Evolutionary conservation across 768 basidiomycete species (phyloP), one percentile per base, ranked within the genome.

Genomic region (Lactarius hengduanensis): DNA sequence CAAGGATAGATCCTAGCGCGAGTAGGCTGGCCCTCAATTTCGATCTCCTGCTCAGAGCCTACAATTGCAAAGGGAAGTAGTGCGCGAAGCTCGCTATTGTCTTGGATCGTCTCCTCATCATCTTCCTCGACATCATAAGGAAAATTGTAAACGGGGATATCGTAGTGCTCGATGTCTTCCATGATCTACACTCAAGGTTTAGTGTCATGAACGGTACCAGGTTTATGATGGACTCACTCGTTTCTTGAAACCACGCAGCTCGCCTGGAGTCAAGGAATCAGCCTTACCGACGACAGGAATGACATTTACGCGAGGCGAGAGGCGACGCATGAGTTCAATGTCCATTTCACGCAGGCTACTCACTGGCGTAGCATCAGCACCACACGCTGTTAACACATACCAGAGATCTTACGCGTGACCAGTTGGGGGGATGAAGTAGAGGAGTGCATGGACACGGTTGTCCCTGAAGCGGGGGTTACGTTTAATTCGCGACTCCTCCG

Each of bases 121-220:
- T 99, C 97, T 77, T 99, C 97, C 77, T 99, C 97, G 8, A 96
- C 89, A 71, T 98, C 97, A 76, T 98, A 99, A 0, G 97, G 97
- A 84, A 99, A 99, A 81, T 98, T 98, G 83, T 98, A 98, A 47
- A 98, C 90, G 5, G 97, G 97, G 72, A 99, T 98, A 70, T 91
- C 90, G 74, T 98, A 98, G 81, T 98, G 86, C 73, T 98, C 96
- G 72, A 99, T 99, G 75, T 99, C 97, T 78, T 99, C 96, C 96
- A 98, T 99, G 73, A 99, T 88, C 95, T 97, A 71, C 1, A 41
- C 2, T 56, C 10, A 26, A 4, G 16, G n/a, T 36, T 71, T 11
- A 71, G 65, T 64, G n/a, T 45, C 7, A 57, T 30, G 26, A 54
- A 45, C 4, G 20, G 50, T 16, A 62, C 5, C 20, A 11, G 28